Evolutionary conservation across 164 flowering plant species (phyloP).

Genomic region (Macadamia tetraphylla): DNA sequence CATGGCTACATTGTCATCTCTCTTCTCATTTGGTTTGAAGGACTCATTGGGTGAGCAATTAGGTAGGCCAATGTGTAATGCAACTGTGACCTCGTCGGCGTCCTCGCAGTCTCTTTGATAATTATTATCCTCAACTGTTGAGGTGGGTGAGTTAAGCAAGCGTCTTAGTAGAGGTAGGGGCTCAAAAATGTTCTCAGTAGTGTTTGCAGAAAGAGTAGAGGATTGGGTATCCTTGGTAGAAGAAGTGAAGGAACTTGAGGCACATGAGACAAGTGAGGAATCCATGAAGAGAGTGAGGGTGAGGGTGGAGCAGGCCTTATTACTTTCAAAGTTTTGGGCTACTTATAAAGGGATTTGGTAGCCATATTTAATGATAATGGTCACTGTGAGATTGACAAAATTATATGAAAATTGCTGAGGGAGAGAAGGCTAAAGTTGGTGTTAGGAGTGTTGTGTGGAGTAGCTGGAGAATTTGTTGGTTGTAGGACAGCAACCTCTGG

Average conservation of each 20-base stretch:
- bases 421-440: background rate
- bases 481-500: constrained; percentile 35
- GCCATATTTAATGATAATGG: background rate
- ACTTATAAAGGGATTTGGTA: no score
- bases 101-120: constrained; percentile 8
- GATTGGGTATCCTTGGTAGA: constrained; percentile 12
- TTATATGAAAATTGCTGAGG: background rate
- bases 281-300: constrained; percentile 3
- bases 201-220: constrained; percentile 16
- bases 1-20: background rate
- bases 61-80: constrained; percentile 57
- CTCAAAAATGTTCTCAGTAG: constrained; percentile 7
- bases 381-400: background rate
- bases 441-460: no score
- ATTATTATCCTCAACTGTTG: constrained; percentile 6
- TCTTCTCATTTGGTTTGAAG: background rate
- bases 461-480: constrained; percentile 39
- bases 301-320: background rate
- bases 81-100: constrained; percentile 32
- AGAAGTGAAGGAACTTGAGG: constrained; percentile 3
- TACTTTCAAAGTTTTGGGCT: no score
- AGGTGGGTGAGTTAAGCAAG: constrained; percentile 15
- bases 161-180: constrained; percentile 29
- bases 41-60: constrained; percentile 2
- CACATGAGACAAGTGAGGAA: background rate